phyloP scores from a whole-genome alignment of 83 land plant genomes.

The Diphasiastrum complanatum region DNA sequence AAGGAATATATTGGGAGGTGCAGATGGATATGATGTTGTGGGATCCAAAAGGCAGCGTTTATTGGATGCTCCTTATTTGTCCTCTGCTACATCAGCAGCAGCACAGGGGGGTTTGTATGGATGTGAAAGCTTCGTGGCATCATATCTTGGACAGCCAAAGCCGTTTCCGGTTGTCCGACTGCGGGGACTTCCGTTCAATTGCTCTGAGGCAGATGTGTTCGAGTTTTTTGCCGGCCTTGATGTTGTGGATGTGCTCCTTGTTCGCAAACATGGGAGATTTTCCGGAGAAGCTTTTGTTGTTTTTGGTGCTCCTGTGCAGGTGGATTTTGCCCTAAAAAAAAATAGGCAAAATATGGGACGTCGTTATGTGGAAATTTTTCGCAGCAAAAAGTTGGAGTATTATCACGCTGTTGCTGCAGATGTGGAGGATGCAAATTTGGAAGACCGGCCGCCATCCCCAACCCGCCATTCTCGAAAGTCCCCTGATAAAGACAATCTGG shows the following conservation, averaged over 20 bases:
- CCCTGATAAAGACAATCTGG: conserved; percentile 36
- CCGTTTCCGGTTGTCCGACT: conserved; percentile 70
- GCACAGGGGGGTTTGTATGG: conserved; percentile 12
- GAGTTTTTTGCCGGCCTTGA: conserved; percentile 86
- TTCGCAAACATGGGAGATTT: conserved; percentile 66
- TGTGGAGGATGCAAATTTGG: conserved; percentile 42
- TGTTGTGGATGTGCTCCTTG: conserved; percentile 75
- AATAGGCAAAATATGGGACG: conserved; percentile 82
- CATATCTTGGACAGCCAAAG: conserved; percentile 26
- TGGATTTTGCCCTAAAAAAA: conserved; percentile 68
- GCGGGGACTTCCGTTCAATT: conserved; percentile 82
- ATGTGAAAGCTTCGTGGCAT: conserved; percentile 17
- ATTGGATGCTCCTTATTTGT: conserved; percentile 68
- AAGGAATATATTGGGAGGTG: conserved; percentile 83
- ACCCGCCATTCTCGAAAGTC: background rate
- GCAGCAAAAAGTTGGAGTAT: conserved; percentile 80
- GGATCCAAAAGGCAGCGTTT: conserved; percentile 82
- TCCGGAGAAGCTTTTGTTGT: conserved; percentile 84
- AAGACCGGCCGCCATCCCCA: background rate
- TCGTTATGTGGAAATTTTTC: conserved; percentile 79
- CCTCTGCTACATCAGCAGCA: conserved; percentile 56
- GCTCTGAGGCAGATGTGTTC: conserved; percentile 62
- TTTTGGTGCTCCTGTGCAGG: conserved; percentile 65
- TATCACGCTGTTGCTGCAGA: conserved; percentile 79
- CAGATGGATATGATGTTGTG: conserved; percentile 84